phyloP scores from a whole-genome alignment of 2,329 filamentous ascomycete species.

The Exophiala oligosperma region DNA sequence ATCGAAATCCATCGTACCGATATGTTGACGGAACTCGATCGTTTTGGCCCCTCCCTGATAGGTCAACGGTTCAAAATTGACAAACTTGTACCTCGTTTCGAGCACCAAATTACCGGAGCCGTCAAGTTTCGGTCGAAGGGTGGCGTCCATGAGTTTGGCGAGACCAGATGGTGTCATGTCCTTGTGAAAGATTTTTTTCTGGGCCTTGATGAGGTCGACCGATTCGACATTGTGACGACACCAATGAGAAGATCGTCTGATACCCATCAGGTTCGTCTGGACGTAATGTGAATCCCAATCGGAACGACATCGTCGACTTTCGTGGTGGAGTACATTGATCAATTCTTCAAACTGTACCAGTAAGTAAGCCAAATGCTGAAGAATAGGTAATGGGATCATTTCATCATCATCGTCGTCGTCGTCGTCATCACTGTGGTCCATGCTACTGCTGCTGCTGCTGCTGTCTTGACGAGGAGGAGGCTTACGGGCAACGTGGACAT shows the following conservation, averaged over 20 bases:
- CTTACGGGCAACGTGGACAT: slow-evolving; percentile 8
- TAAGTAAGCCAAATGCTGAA: slow-evolving; percentile 13
- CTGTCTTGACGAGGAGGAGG: no score
- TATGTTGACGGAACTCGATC: slow-evolving; percentile 14
- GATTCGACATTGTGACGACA: neutral
- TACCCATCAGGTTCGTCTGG: slow-evolving; percentile 6
- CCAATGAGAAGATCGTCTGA: slow-evolving; percentile 1
- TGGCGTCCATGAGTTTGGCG: slow-evolving; percentile 2
- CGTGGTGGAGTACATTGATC: slow-evolving; percentile 2
- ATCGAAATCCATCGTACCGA: slow-evolving; percentile 7
- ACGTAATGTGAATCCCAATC: neutral
- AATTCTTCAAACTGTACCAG: slow-evolving; percentile 9
- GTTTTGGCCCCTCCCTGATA: neutral
- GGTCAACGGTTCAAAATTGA: slow-evolving; percentile 6
- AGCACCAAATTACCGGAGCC: neutral
- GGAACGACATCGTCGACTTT: neutral
- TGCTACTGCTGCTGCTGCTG: no score
- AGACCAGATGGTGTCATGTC: slow-evolving; percentile 8
- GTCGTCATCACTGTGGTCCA: no score
- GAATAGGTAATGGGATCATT: slow-evolving; percentile 7
- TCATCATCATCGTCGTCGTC: neutral
- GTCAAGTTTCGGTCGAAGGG: neutral
- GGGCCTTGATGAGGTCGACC: neutral
- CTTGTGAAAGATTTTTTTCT: slow-evolving; percentile 9
- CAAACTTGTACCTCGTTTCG: slow-evolving; percentile 4